Base-by-base conservation (phyloP, 176 grass and related monocot species). In the Areca catechu region DNA sequence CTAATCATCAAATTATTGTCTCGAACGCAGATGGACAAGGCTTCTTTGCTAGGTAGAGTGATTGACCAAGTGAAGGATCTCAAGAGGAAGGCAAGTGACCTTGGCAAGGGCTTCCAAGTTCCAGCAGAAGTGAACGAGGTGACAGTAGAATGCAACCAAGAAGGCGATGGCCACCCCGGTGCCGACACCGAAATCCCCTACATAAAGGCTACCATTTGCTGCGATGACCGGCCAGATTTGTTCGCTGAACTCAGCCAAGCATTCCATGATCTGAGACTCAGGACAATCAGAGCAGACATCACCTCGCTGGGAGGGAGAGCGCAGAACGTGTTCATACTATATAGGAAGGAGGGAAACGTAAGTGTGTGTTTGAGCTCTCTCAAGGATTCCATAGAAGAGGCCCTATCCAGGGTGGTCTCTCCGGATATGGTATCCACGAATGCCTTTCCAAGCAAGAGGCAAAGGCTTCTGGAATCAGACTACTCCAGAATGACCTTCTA, bases 1-100 rank as follows among this genome's bases (percentile, higher is more conserved):
- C 27, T 6, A 29, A 29, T 6, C 23, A 24, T 3, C 27, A 29
- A 29, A 29, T 29, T 19, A 7, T 68, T 51, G 28, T 50, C 0
- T 14, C 22, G 20, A 29, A 56, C 48, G 60, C 69, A 89, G 86
- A 82, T 89, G 86, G 86, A 89, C 58, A 89, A 89, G 67, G 74
- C 86, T 17, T 69, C 81, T 51, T 64, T 89, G 74, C 17, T 89
- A 10, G 78, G 51, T 22, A 89, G 49, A 65, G 86, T 89, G 50
- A 65, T 89, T 7, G 86, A 89, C 21, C 81, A 89, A 43, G 62
- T 89, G 74, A 85, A 75, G 74, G 62, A 49, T 0, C 77, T 89
- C 5, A 89, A 79, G 71, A 72, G 86, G 60, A 85, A 25, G 68
- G 71, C 57, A 60, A 19, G 23, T 30, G 68, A 61, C 6, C 37